Percentiles rank a stretch among this genome's conserved stretches.
Evolutionary conservation across 495 filamentous ascomycete genomes (phyloP).

Genomic region (Neurospora tetraspora): DNA sequence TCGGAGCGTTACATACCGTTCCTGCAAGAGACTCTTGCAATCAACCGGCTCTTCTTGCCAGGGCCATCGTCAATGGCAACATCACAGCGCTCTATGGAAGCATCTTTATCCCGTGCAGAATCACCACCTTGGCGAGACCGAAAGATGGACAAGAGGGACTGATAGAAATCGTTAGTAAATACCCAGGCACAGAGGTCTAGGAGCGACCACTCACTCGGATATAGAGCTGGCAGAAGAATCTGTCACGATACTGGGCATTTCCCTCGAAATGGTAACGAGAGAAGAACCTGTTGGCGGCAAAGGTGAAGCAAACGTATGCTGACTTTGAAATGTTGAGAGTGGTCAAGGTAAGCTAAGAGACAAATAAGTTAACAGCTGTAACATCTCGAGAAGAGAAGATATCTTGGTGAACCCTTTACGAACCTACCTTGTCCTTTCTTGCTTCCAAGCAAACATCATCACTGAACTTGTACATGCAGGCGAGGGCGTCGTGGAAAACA

Average conservation of each 20-base stretch:
- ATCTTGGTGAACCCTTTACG: background rate
- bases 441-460: slow-evolving; percentile 85
- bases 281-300: slow-evolving; percentile 71
- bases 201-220: slow-evolving; percentile 25
- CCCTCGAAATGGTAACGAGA: slow-evolving; percentile 58
- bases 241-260: slow-evolving; percentile 32
- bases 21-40: slow-evolving; percentile 73
- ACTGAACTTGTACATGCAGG: slow-evolving; percentile 85
- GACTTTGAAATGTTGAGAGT: slow-evolving; percentile 89
- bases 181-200: background rate
- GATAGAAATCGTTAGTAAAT: slow-evolving; percentile 7
- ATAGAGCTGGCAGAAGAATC: slow-evolving; percentile 39
- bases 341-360: slow-evolving; percentile 60
- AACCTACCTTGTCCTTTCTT: slow-evolving; percentile 54
- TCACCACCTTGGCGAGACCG: slow-evolving; percentile 29
- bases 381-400: background rate
- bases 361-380: background rate
- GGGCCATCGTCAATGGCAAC: slow-evolving; percentile 68
- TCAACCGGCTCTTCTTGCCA: slow-evolving; percentile 67
- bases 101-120: slow-evolving; percentile 40
- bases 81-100: slow-evolving; percentile 78
- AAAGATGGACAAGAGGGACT: slow-evolving; percentile 38
- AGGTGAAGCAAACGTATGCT: slow-evolving; percentile 74
- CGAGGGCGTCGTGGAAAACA: slow-evolving; percentile 71
- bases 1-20: slow-evolving; percentile 48